These are phyloP conservation scores for Lentinula novae-zelandiae DNA, from an alignment of 1,284 basidiomycete species.

Conservation along the genomic window DNA sequence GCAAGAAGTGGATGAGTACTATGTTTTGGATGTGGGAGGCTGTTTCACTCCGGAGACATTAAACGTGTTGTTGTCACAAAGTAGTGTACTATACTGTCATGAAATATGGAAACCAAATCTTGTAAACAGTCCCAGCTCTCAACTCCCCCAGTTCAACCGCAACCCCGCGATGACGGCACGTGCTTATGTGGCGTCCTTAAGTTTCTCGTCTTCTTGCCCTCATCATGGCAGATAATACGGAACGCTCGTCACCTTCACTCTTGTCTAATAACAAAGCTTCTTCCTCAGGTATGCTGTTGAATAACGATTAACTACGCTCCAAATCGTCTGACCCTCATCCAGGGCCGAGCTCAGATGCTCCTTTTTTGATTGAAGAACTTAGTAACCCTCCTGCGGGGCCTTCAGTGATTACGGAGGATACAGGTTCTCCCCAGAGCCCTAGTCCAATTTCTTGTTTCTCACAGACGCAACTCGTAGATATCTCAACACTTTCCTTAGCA, in stretches of 20 bases:
- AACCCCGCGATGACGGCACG: no score
- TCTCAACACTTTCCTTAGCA: constrained; percentile 14
- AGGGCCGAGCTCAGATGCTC: not conserved
- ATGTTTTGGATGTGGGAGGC: not conserved
- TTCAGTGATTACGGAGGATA: constrained; percentile 13
- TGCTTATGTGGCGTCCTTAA: not conserved
- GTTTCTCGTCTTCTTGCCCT: no score
- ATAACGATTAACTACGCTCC: no score
- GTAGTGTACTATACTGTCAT: not conserved
- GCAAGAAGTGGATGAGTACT: not conserved
- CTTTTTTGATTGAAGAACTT: not conserved
- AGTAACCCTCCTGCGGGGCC: not conserved
- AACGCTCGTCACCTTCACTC: not conserved
- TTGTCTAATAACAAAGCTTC: not conserved
- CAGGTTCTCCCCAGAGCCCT: not conserved
- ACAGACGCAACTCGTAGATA: constrained; percentile 7
- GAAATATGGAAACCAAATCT: not conserved
- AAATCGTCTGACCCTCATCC: no score
- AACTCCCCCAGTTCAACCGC: no score
- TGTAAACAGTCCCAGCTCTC: no score
- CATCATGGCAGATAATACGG: not conserved
- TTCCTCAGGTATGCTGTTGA: not conserved
- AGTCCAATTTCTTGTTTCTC: not conserved
- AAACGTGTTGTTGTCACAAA: not conserved
- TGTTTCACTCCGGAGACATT: not conserved